Percentiles rank a stretch among this genome's conserved stretches.
These are phyloP conservation scores for Ramaria sp. DNA, from an alignment of 768 basidiomycete species.

Conservation along the genomic window DNA sequence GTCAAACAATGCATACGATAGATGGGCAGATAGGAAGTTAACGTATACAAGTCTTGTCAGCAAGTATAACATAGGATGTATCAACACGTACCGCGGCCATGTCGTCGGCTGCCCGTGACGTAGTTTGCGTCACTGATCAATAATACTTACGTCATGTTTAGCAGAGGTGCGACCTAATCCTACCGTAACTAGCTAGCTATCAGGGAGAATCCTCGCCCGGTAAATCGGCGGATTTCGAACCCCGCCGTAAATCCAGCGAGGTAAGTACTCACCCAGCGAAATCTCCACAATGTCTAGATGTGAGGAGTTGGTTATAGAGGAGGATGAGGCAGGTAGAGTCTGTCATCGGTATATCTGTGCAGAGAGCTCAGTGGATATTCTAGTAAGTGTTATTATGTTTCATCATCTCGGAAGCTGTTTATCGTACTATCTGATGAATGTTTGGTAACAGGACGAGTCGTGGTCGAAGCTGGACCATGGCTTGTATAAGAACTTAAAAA, in stretches of 20 bases:
- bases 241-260: no score
- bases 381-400: not conserved
- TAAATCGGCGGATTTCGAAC: no score
- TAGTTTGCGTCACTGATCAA: no score
- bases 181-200: no score
- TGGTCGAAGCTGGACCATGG: not conserved
- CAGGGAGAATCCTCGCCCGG: no score
- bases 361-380: not conserved
- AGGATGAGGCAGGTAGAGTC: not conserved
- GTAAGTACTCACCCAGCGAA: no score
- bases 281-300: not conserved
- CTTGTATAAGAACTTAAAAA: conserved; percentile 11
- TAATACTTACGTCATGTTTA: no score
- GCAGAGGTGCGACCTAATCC: no score
- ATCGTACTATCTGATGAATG: not conserved
- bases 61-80: no score
- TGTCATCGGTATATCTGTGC: not conserved
- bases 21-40: not conserved
- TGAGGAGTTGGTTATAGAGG: not conserved
- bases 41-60: no score
- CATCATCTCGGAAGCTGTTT: not conserved
- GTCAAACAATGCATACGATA: not conserved
- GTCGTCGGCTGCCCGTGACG: no score
- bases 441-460: not conserved
- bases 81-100: no score